These are phyloP conservation scores for Metarhizium anisopliae DNA, from an alignment of 2,329 filamentous ascomycete genomes.

Conservation along the genomic window DNA sequence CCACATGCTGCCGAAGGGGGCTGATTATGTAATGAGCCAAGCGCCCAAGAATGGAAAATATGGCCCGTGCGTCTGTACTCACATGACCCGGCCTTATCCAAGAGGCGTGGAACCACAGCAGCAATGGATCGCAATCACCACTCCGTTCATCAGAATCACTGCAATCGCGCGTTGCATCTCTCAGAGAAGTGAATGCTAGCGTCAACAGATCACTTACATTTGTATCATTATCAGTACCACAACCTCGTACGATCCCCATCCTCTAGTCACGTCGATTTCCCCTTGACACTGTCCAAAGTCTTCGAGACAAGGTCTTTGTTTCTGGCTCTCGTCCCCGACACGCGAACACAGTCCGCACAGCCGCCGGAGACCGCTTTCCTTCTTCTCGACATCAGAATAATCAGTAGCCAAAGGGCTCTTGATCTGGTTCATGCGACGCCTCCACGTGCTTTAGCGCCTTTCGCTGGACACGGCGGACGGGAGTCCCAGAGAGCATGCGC, in stretches of 20 bases:
- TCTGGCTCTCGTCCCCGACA: neutral
- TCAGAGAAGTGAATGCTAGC: neutral
- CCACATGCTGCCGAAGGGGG: neutral
- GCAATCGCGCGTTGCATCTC: slow-evolving; percentile 2
- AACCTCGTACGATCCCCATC: neutral
- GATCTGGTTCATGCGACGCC: neutral
- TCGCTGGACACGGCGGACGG: neutral
- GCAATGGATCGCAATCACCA: neutral
- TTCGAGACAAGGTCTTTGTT: neutral
- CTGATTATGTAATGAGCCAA: slow-evolving; percentile 2
- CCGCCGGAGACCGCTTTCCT: neutral
- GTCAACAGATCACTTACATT: neutral
- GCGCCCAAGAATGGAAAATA: neutral
- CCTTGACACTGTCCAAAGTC: slow-evolving; percentile 1
- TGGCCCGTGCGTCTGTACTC: slow-evolving; percentile 19
- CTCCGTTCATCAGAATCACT: neutral
- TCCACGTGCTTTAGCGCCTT: neutral
- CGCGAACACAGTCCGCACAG: neutral
- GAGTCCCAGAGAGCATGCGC: slow-evolving; percentile 5
- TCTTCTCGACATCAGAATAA: neutral
- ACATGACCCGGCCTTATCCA: slow-evolving; percentile 21
- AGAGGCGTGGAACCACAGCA: slow-evolving; percentile 1
- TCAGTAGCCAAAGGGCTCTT: neutral
- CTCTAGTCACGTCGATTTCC: slow-evolving; percentile 1
- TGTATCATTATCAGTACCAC: neutral